Conservation (phyloP, 345 rosid species). For the Acer yangbiense region DNA sequence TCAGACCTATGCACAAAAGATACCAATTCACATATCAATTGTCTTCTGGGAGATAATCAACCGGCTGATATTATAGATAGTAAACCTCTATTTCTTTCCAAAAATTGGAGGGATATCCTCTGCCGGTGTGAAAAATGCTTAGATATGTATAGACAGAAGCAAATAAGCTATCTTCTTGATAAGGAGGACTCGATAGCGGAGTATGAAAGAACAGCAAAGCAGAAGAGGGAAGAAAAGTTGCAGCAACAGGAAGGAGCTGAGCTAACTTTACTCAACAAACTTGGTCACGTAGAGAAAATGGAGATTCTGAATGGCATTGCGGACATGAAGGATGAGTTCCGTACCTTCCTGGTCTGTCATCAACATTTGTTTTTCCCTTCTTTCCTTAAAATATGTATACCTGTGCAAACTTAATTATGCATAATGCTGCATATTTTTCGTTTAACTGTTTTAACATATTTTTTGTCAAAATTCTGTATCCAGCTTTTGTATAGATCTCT, state of each 20-base stretch:
- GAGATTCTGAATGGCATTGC: constrained; percentile 87
- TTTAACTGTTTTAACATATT: background rate
- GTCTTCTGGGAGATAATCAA: constrained; percentile 46
- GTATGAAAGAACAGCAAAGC: constrained; percentile 85
- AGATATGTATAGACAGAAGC: constrained; percentile 60
- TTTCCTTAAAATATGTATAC: too few species aligned
- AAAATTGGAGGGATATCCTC: constrained; percentile 81
- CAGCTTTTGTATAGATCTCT: background rate
- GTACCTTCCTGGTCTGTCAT: constrained; percentile 63
- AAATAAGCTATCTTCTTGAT: constrained; percentile 65
- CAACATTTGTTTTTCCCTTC: too few species aligned
- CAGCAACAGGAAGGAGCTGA: constrained; percentile 81
- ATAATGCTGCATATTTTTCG: background rate
- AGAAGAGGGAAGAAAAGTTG: constrained; percentile 86
- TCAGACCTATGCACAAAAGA: constrained; percentile 27
- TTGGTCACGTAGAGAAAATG: constrained; percentile 89
- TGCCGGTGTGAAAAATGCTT: constrained; percentile 81
- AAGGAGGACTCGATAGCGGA: constrained; percentile 87
- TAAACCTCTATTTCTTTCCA: constrained; percentile 75
- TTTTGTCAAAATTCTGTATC: background rate
- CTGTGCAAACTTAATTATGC: background rate
- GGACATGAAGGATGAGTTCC: constrained; percentile 76
- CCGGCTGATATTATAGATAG: constrained; percentile 30
- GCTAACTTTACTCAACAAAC: constrained; percentile 58
- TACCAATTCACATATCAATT: constrained; percentile 23